These are phyloP conservation scores for Spizellomyces punctatus DNA, from an alignment of 192 early-diverging fungal genomes.

Conservation along the genomic window DNA sequence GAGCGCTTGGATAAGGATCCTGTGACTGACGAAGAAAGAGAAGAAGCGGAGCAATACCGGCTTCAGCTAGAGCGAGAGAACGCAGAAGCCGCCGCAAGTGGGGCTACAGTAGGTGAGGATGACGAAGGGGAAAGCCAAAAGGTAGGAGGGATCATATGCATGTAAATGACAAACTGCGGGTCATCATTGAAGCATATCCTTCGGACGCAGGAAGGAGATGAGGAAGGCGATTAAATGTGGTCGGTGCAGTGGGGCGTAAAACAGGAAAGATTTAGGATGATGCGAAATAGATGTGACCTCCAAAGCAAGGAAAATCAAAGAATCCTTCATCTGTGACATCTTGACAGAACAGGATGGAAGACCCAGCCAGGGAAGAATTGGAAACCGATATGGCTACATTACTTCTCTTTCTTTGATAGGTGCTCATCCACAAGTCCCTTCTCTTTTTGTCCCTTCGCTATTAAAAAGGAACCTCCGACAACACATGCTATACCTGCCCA, in stretches of 20 bases:
- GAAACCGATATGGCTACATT: no score
- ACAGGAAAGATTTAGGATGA: no score
- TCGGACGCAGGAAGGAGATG: background rate
- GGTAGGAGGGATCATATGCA: background rate
- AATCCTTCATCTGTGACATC: no score
- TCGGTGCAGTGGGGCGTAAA: background rate
- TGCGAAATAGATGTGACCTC: no score
- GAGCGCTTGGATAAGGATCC: slow-evolving; percentile 58
- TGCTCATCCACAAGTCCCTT: background rate
- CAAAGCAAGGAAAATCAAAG: no score
- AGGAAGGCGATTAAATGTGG: background rate
- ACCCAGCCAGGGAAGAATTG: no score
- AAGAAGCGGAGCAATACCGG: slow-evolving; percentile 44
- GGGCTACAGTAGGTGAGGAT: background rate
- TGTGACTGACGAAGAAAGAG: slow-evolving; percentile 55
- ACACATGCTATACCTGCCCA: slow-evolving; percentile 84
- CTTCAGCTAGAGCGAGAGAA: slow-evolving; percentile 8
- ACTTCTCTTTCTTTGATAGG: no score
- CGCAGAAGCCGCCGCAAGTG: slow-evolving; percentile 7
- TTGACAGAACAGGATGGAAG: no score
- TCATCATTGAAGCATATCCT: background rate
- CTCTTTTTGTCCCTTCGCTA: slow-evolving; percentile 29
- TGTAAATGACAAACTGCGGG: background rate
- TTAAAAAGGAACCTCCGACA: slow-evolving; percentile 64
- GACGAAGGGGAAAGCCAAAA: background rate